A percentile compares a stretch with the other conserved stretches of the same genome.
Conservation (phyloP, 371 early-diverging fungal species). For the Mucor lusitanicus region DNA sequence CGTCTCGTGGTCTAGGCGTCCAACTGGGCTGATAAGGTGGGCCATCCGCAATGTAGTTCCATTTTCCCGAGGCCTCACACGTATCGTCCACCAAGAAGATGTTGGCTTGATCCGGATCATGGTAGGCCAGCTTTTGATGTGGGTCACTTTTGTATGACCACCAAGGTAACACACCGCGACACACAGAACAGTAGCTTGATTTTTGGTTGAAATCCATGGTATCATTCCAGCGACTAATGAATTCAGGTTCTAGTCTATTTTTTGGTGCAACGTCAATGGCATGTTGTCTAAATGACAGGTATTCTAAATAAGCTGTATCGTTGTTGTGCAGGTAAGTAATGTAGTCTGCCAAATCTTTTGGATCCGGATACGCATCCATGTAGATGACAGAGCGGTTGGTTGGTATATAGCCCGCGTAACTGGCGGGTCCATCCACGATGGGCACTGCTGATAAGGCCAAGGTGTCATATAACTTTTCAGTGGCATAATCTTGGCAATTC, state of each 20-base stretch:
- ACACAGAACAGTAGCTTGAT: conserved; percentile 39
- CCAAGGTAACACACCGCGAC: conserved; percentile 36
- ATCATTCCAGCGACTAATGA: conserved; percentile 38
- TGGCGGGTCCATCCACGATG: conserved; percentile 35
- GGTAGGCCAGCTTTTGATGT: not conserved
- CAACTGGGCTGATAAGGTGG: conserved; percentile 29
- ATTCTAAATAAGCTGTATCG: conserved; percentile 40
- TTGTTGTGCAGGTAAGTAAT: conserved; percentile 35
- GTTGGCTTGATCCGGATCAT: conserved; percentile 3
- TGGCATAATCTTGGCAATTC: conserved; percentile 47
- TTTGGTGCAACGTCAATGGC: conserved; percentile 26
- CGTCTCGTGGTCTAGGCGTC: conserved; percentile 14
- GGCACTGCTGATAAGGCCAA: conserved; percentile 29
- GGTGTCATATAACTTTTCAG: conserved; percentile 43
- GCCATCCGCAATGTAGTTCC: conserved; percentile 33
- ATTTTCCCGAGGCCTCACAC: conserved; percentile 31
- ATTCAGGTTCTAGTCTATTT: conserved; percentile 31
- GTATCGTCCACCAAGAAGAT: conserved; percentile 26
- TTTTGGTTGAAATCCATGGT: conserved; percentile 14
- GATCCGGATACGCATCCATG: conserved; percentile 46
- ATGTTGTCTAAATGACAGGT: conserved; percentile 30
- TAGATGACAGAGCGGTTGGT: conserved; percentile 31
- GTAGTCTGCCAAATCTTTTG: conserved; percentile 41
- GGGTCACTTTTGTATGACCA: conserved; percentile 24
- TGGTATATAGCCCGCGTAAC: conserved; percentile 39